Evolutionary conservation across 176 grass and related monocot genomes (phyloP).

Genomic region (Secale cereale): DNA sequence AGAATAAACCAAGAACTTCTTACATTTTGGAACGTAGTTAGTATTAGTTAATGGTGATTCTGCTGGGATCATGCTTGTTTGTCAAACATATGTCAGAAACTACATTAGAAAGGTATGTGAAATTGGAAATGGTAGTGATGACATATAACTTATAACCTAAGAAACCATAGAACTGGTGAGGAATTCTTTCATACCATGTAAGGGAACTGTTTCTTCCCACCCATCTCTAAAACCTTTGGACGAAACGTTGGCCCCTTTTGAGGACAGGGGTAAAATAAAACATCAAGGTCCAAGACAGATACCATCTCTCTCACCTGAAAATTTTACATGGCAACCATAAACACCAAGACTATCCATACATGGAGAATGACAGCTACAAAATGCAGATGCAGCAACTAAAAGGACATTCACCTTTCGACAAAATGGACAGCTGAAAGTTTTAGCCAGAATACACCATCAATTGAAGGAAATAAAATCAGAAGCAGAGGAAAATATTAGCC

Average conservation of each 20-base stretch:
- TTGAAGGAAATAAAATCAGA: slow-evolving; percentile 25
- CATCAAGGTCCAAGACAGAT: slow-evolving; percentile 79
- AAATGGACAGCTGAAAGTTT: slow-evolving; percentile 79
- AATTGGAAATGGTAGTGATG: neutral
- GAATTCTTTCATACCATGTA: slow-evolving; percentile 67
- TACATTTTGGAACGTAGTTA: neutral
- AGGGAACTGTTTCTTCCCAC: slow-evolving; percentile 93
- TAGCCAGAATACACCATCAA: slow-evolving; percentile 4
- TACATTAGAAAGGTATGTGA: neutral
- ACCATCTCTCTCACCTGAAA: slow-evolving; percentile 92
- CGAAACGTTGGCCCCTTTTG: slow-evolving; percentile 85
- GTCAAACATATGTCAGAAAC: neutral
- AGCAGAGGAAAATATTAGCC: neutral
- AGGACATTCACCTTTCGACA: slow-evolving; percentile 75
- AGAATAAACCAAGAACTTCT: neutral
- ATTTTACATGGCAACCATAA: slow-evolving; percentile 11
- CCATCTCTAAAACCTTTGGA: slow-evolving; percentile 76
- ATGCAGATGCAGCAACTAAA: neutral
- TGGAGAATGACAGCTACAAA: neutral
- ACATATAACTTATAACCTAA: neutral
- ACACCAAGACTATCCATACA: neutral
- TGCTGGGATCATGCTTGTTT: neutral
- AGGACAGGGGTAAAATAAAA: slow-evolving; percentile 91
- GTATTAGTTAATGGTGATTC: neutral
- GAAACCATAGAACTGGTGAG: neutral